A percentile compares a stretch with the other conserved stretches of the same genome.
Conservation (phyloP, 495 filamentous ascomycete species). For the Aspergillus haitiensis region DNA sequence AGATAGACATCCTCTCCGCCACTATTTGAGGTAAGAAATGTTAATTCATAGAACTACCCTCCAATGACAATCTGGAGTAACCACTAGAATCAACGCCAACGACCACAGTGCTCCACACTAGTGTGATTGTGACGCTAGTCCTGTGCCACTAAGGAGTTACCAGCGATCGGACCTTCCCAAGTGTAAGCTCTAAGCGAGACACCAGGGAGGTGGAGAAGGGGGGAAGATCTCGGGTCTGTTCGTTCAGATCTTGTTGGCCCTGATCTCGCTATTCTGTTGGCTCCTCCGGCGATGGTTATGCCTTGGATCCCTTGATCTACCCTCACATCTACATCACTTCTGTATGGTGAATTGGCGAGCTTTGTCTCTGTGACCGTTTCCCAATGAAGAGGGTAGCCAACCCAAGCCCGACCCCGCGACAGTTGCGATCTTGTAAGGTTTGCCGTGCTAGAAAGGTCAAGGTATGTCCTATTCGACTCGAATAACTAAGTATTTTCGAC, state of each 20-base stretch:
- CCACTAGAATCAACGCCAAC: too few relatives aligned
- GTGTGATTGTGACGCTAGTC: neutral
- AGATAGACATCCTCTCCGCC: too few relatives aligned
- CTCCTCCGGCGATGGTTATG: constrained; percentile 22
- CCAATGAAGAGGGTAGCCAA: constrained; percentile 27
- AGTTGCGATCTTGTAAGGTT: constrained; percentile 48
- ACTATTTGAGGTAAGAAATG: too few relatives aligned
- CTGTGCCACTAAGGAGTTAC: neutral
- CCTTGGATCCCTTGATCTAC: constrained; percentile 13
- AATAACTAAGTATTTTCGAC: neutral
- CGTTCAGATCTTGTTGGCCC: constrained; percentile 35
- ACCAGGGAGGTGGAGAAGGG: neutral
- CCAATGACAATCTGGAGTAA: too few relatives aligned
- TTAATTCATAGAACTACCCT: too few relatives aligned
- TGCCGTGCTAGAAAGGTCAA: constrained; percentile 50
- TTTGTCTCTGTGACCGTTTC: constrained; percentile 25
- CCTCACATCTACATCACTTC: constrained; percentile 16
- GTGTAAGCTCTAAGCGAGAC: constrained; percentile 14
- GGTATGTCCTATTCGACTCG: constrained; percentile 31
- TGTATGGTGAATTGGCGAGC: constrained; percentile 29
- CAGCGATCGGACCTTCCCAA: neutral
- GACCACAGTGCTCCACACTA: neutral
- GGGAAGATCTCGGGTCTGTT: constrained; percentile 25
- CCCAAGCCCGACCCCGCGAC: constrained; percentile 26
- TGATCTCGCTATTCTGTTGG: constrained; percentile 40